These are phyloP conservation scores for Wickerhamiella dianesei DNA, from an alignment of 805 yeast genomes.

Conservation along the genomic window DNA sequence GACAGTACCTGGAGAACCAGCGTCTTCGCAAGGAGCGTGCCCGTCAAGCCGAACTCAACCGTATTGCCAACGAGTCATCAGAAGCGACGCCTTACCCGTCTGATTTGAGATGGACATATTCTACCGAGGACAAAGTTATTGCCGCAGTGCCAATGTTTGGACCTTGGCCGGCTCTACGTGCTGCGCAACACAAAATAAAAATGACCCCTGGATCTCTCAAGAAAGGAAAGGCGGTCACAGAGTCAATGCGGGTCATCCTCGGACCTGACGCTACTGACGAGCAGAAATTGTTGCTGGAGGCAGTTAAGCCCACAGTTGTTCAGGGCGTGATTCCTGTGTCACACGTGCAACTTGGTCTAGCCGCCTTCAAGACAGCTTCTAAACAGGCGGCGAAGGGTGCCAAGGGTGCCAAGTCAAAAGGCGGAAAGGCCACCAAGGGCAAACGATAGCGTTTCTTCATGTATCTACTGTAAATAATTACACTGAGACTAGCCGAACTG, in stretches of 20 bases:
- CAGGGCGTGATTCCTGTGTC: constrained; percentile 9
- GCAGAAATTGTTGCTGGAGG: constrained; percentile 6
- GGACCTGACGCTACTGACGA: constrained; percentile 19
- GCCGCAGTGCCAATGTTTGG: constrained; percentile 80
- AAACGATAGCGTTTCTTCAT: neutral
- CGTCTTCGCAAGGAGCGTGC: constrained; percentile 30
- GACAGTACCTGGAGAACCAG: constrained; percentile 25
- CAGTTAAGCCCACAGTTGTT: constrained; percentile 5
- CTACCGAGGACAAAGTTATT: constrained; percentile 33
- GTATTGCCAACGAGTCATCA: constrained; percentile 29
- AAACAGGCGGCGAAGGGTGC: neutral
- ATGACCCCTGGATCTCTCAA: constrained; percentile 67
- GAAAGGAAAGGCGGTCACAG: constrained; percentile 75
- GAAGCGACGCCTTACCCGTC: constrained; percentile 30
- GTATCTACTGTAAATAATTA: neutral
- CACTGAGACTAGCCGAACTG: constrained; percentile 15
- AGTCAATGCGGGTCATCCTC: constrained; percentile 46
- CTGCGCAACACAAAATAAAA: constrained; percentile 69
- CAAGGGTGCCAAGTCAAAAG: neutral
- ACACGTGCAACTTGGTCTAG: constrained; percentile 5
- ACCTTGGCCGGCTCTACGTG: constrained; percentile 73
- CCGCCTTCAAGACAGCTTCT: neutral
- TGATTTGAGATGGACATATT: constrained; percentile 26
- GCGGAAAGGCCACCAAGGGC: neutral
- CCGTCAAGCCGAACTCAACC: constrained; percentile 34